Base-by-base conservation (phyloP, 192 early-diverging fungal species). In the Diversispora eburnea region DNA sequence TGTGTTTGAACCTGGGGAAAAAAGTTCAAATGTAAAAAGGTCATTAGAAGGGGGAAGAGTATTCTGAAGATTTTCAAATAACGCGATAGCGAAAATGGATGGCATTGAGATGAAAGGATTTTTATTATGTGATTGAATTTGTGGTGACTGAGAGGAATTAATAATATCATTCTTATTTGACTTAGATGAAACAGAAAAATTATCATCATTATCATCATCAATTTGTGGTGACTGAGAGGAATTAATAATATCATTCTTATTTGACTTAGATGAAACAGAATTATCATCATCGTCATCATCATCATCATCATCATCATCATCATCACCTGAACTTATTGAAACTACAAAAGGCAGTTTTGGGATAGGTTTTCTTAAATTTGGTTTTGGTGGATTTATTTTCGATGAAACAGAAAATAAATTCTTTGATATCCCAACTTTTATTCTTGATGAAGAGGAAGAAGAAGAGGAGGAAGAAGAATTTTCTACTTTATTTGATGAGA, bases 1-100 rank as follows among this genome's bases (percentile, higher is more conserved):
- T 15, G 45, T 61, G 8, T 56, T 76, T 55, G 9, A 41, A 39
- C 58, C 71, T 62, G 60, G 3, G 15, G 59, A 45, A 15, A 46
- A 54, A 48, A 76, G 20, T 13, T 65, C 60, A 52, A 71, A 45
- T 8, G 49, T 72, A 43, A 76, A 49, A 42, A 56, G 52, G 55
- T 58, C 64, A 60, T 25, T 60, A 45, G 49, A 42, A 22, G 69
- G 62, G 25, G 25, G 25, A 33, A 33, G 25, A 33, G 25, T 52
- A 52, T 52, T 17, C 17, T 52, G 51, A 4, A 52, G 9, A 10
- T 52, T 52, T 52, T 10, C 51, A 52, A 52, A 52, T 52, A 52
- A 17, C 10, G 51, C 51, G 17, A 52, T 12, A 52, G 51, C 51
- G 51, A 52, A 52, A 17, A 52, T 52, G 51, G 51, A 52, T 52